Conservation (phyloP, 1,139 yeast genomes). For the Magnusiomyces tetraspermus region DNA sequence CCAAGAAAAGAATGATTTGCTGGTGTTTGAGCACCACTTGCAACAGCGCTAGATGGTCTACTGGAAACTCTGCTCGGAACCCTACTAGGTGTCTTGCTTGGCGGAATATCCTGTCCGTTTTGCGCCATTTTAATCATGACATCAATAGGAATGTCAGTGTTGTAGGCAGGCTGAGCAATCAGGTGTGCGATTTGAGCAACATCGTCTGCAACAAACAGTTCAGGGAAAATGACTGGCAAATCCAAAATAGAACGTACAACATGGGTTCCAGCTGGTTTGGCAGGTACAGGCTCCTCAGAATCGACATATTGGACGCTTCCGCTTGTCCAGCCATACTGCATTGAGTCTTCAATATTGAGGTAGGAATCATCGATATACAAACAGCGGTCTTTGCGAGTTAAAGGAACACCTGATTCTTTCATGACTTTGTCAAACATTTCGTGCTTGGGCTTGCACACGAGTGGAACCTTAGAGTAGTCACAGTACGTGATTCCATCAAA, state of each 20-base stretch:
- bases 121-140: background rate
- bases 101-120: background rate
- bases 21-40: background rate
- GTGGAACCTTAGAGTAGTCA: conserved; percentile 59
- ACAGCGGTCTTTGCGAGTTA: conserved; percentile 34
- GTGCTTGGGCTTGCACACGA: conserved; percentile 81
- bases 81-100: background rate
- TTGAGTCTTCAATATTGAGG: conserved; percentile 35
- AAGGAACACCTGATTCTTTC: conserved; percentile 48
- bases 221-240: conserved; percentile 40
- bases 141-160: background rate
- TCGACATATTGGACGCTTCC: conserved; percentile 51
- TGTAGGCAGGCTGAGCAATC: conserved; percentile 1
- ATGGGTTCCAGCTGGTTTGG: conserved; percentile 37
- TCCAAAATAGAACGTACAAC: conserved; percentile 42
- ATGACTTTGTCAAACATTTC: conserved; percentile 50
- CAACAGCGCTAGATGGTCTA: background rate
- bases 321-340: conserved; percentile 39
- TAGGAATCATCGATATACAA: conserved; percentile 75
- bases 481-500: conserved; percentile 93
- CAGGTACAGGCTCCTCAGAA: conserved; percentile 35
- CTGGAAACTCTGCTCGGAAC: background rate
- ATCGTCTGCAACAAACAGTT: conserved; percentile 36
- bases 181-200: background rate
- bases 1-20: background rate